These are phyloP conservation scores for Aureobasidium namibiae DNA, from an alignment of 2,329 filamentous ascomycete species.

Conservation along the genomic window DNA sequence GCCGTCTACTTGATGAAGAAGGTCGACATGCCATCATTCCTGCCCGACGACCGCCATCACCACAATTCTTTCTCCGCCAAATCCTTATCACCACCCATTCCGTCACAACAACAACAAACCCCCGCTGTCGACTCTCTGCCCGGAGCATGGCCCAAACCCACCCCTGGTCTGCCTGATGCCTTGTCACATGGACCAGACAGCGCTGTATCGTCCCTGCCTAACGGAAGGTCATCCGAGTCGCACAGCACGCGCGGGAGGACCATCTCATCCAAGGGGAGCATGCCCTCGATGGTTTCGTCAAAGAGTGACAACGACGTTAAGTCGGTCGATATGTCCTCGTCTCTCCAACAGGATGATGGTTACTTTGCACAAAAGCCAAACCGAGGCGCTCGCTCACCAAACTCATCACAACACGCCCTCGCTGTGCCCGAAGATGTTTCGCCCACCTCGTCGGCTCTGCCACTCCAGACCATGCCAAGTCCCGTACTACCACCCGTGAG, in stretches of 20 bases:
- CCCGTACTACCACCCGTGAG: slow-evolving; percentile 22
- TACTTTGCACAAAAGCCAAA: slow-evolving; percentile 32
- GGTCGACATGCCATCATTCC: slow-evolving; percentile 45
- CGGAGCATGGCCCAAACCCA: slow-evolving; percentile 21
- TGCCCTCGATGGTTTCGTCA: slow-evolving; percentile 19
- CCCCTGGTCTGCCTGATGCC: slow-evolving; percentile 16
- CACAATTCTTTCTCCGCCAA: slow-evolving; percentile 22
- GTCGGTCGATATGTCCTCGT: slow-evolving; percentile 13
- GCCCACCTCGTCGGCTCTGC: background rate
- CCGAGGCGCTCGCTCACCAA: slow-evolving; percentile 25
- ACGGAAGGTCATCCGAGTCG: slow-evolving; percentile 41
- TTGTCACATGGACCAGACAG: slow-evolving; percentile 28
- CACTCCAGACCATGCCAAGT: slow-evolving; percentile 8
- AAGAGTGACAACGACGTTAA: slow-evolving; percentile 25
- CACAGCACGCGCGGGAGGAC: slow-evolving; percentile 6
- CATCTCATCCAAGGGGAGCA: slow-evolving; percentile 6
- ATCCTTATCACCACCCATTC: slow-evolving; percentile 15
- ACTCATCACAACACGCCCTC: slow-evolving; percentile 6
- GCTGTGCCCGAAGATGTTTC: background rate
- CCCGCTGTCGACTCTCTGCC: slow-evolving; percentile 19
- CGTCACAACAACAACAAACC: slow-evolving; percentile 13
- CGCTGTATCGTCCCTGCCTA: slow-evolving; percentile 50
- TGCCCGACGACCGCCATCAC: slow-evolving; percentile 38
- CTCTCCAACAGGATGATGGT: slow-evolving; percentile 31
- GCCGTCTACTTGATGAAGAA: slow-evolving; percentile 36